A percentile compares a stretch with the other conserved stretches of the same genome.
phyloP scores from a whole-genome alignment of 768 basidiomycete species.

The Epithele typhae region DNA sequence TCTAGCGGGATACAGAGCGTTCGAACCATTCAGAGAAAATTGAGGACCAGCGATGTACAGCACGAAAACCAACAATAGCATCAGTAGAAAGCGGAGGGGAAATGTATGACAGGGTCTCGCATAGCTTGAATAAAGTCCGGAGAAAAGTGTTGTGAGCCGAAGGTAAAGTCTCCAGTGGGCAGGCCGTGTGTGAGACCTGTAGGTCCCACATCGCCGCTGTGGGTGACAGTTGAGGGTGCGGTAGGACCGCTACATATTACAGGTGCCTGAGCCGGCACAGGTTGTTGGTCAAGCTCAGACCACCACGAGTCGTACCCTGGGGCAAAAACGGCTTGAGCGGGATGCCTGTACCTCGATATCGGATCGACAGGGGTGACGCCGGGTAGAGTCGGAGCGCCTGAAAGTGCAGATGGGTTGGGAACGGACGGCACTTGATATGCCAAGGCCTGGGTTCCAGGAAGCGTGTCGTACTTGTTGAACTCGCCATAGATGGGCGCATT shows the following conservation, averaged over 20 bases:
- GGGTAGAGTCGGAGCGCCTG: not conserved
- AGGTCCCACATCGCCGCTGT: no score
- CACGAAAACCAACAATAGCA: no score
- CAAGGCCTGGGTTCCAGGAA: not conserved
- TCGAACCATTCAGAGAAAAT: no score
- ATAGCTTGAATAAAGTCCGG: conserved; percentile 22
- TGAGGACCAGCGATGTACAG: no score
- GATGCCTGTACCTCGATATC: not conserved
- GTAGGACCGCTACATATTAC: not conserved
- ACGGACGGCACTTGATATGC: no score
- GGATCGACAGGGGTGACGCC: no score
- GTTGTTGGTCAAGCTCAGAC: conserved; percentile 2
- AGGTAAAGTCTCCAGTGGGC: conserved; percentile 22
- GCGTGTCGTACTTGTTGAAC: not conserved
- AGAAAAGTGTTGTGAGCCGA: conserved; percentile 19
- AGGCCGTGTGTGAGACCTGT: no score
- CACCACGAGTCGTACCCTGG: conserved; percentile 15
- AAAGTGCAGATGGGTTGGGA: no score
- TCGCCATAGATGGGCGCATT: not conserved
- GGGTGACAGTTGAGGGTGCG: not conserved
- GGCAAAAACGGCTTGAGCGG: conserved; percentile 2
- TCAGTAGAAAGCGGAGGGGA: conserved; percentile 13
- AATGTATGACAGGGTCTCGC: conserved; percentile 15
- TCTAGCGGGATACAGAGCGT: no score
- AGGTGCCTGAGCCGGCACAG: not conserved